Percentiles rank a stretch among this genome's conserved stretches.
Conservation (phyloP, 148 eudicot species). For the Cornus florida region DNA sequence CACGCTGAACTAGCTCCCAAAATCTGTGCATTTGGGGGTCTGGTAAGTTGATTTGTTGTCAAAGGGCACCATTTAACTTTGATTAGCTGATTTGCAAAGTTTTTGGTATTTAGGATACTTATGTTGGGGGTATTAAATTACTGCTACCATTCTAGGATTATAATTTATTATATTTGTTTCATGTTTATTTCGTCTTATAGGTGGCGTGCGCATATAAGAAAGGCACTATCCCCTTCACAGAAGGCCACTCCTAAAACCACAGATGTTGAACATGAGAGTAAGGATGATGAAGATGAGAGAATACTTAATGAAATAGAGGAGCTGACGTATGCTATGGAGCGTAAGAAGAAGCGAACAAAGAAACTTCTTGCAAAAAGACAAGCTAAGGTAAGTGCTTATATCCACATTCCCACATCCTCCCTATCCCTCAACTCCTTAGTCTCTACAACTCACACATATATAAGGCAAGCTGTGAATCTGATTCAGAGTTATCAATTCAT, state of each 20-base stretch:
- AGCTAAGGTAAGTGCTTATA: conserved; percentile 52
- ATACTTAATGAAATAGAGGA: conserved; percentile 87
- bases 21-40: not conserved
- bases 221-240: conserved; percentile 55
- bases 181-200: conserved; percentile 30
- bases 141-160: too few species aligned
- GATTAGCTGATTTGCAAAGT: not conserved
- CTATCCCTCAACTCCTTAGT: not conserved
- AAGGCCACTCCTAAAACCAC: conserved; percentile 31
- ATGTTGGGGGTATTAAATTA: not conserved
- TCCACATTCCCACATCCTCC: not conserved
- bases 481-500: not conserved
- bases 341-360: conserved; percentile 73
- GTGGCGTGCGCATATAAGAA: conserved; percentile 78
- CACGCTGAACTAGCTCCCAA: not conserved
- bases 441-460: not conserved
- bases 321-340: conserved; percentile 64
- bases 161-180: not conserved
- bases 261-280: conserved; percentile 31
- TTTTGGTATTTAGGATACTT: conserved; percentile 5
- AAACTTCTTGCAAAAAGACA: conserved; percentile 65
- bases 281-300: conserved; percentile 69
- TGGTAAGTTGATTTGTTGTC: not conserved
- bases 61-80: not conserved
- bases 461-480: not conserved